phyloP scores from a whole-genome alignment of 257 asterid genomes.

The Gentiana straminea region DNA sequence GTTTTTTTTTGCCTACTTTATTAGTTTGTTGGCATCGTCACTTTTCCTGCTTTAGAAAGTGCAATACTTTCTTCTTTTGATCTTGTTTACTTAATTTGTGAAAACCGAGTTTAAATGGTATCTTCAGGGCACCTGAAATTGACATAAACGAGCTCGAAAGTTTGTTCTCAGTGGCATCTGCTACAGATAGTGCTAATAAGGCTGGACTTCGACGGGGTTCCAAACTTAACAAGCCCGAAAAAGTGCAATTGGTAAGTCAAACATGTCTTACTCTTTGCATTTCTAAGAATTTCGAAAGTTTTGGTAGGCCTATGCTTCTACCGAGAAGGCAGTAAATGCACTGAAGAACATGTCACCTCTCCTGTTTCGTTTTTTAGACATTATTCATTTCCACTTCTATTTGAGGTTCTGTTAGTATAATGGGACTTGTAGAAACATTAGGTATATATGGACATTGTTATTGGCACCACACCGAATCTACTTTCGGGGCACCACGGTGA shows the following conservation, averaged over 20 bases:
- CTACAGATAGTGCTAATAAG: constrained; percentile 65
- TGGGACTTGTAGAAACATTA: no score
- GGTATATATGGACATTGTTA: no score
- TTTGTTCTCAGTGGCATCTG: constrained; percentile 93
- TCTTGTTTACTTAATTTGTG: background rate
- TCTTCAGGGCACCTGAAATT: constrained; percentile 85
- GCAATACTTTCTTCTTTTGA: background rate
- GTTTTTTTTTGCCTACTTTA: background rate
- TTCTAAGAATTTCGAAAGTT: background rate
- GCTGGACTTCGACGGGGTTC: constrained; percentile 71
- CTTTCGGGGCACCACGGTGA: no score
- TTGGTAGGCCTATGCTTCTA: background rate
- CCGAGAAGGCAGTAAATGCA: no score
- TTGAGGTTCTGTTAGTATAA: no score
- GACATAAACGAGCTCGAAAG: constrained; percentile 95
- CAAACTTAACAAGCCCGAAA: constrained; percentile 84
- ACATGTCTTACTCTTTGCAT: constrained; percentile 8
- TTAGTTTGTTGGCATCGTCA: background rate
- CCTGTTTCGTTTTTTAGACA: no score
- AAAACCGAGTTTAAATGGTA: background rate
- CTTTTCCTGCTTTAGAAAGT: background rate
- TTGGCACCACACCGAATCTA: no score
- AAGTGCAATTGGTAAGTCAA: constrained; percentile 80
- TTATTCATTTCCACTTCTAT: no score
- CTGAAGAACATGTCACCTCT: no score